Evolutionary conservation across 2,329 filamentous ascomycete species (phyloP), one percentile per base, ranked within the genome.

Genomic region (Chaetomiaceae sp.): DNA sequence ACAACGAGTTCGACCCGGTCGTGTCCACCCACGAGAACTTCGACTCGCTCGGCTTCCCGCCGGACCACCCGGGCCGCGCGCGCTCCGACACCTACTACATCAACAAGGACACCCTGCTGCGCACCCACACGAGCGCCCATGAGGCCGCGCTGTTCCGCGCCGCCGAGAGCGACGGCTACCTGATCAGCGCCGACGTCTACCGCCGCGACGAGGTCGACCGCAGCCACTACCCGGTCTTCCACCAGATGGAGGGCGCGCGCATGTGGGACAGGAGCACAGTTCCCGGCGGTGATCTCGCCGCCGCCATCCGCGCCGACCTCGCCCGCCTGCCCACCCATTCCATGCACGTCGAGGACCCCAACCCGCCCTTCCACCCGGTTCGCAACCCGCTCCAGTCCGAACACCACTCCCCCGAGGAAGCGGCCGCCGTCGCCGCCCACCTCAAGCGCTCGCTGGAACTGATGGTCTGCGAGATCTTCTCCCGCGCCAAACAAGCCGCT

Each of bases 211-310:
- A 91, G 47, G 85, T 98, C 60, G 93, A 98, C 67, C 81, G 87
- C 47, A 93, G 84, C 57, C 93, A 98, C 68, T 97, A 97, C 67
- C 93, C 93, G 0, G 81, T 95, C 48, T 98, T 98, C 67, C 93
- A 98, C 68, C 93, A 98, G 69, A 97, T 97, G 90, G 93, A 98
- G 65, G 91, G 89, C 11, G 91, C 91, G 8, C 77, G 85, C 57
- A 84, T 89, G 44, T 98, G 93, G 91, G 85, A 93, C 61, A 79
- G 88, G 9, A 72, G 63, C 22, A 75, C 70, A 62, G 78, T 77
- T 36, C 73, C 70, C 45, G 71, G 66, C 49, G 74, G 73, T 15
- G 76, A 84, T 53, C 63, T 89, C 15, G 78, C 78, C 1, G 70
- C 78, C 14, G 76, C 79, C 11, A 81, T 97, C 7, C 78, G 75